Conservation (phyloP, 495 filamentous ascomycete genomes). For the Podospora fimiseda region DNA sequence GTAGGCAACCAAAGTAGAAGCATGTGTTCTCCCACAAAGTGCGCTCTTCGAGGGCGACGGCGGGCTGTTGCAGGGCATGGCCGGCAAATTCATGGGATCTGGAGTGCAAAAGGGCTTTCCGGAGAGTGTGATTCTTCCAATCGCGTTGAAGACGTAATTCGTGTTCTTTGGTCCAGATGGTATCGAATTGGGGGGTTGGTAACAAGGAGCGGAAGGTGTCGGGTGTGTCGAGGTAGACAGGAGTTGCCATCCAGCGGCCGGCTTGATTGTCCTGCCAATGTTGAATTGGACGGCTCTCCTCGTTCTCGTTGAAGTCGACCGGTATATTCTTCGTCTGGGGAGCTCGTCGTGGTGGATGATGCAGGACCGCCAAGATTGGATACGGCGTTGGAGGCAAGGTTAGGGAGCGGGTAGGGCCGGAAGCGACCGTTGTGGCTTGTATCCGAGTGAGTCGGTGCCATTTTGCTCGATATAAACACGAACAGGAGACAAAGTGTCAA, state of each 20-base stretch:
- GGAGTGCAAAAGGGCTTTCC: neutral
- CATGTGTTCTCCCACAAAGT: neutral
- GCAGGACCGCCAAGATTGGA: no score
- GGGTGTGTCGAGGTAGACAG: neutral
- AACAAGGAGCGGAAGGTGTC: neutral
- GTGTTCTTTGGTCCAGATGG: neutral
- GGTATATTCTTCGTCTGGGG: no score
- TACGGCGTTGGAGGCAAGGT: no score
- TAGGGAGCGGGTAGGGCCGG: no score
- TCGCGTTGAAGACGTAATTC: neutral
- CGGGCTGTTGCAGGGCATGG: neutral
- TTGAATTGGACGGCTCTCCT: neutral
- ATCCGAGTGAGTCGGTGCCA: no score
- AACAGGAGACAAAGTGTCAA: no score
- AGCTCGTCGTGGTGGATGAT: no score
- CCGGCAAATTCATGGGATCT: neutral
- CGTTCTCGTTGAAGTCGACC: neutral
- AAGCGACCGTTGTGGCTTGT: no score
- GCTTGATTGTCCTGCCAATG: neutral
- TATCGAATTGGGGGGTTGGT: neutral
- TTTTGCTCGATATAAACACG: no score
- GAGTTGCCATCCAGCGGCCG: neutral
- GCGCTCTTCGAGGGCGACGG: neutral
- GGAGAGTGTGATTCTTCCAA: neutral
- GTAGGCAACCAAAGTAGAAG: neutral